These are phyloP conservation scores for Acer campestre DNA, from an alignment of 345 rosid genomes.

Conservation along the genomic window DNA sequence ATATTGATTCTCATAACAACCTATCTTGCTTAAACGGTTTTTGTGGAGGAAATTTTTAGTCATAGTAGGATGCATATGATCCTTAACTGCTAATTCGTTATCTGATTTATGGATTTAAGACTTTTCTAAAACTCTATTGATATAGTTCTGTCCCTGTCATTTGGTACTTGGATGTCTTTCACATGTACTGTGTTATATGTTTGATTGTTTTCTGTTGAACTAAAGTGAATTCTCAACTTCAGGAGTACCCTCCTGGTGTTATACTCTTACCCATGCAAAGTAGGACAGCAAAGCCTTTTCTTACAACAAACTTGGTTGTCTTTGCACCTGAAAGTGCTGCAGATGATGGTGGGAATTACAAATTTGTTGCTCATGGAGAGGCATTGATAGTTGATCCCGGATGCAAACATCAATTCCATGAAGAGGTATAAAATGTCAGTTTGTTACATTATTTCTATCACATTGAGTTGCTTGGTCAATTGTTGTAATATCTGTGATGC, in stretches of 20 bases:
- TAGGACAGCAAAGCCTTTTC: conserved; percentile 69
- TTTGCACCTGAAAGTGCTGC: conserved; percentile 56
- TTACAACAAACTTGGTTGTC: conserved; percentile 74
- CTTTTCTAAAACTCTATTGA: neutral
- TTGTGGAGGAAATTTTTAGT: neutral
- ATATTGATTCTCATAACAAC: neutral
- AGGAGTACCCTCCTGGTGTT: conserved; percentile 96
- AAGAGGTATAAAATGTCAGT: conserved; percentile 48
- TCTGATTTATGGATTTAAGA: conserved; percentile 17
- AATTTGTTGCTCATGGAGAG: conserved; percentile 61
- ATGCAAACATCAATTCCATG: conserved; percentile 51
- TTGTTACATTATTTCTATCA: conserved; percentile 8
- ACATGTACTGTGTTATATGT: neutral
- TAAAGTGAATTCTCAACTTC: conserved; percentile 30
- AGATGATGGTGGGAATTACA: conserved; percentile 31
- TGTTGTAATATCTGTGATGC: neutral
- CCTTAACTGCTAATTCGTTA: neutral
- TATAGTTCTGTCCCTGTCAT: neutral
- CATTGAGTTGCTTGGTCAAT: neutral
- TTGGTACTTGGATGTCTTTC: neutral
- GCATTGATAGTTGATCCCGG: conserved; percentile 92
- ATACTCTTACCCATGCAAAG: conserved; percentile 77
- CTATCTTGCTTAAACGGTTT: neutral
- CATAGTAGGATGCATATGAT: neutral
- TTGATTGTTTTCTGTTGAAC: neutral